Conservation (phyloP, 139 green algal genomes). For the Astrephomene gubernaculifera region DNA sequence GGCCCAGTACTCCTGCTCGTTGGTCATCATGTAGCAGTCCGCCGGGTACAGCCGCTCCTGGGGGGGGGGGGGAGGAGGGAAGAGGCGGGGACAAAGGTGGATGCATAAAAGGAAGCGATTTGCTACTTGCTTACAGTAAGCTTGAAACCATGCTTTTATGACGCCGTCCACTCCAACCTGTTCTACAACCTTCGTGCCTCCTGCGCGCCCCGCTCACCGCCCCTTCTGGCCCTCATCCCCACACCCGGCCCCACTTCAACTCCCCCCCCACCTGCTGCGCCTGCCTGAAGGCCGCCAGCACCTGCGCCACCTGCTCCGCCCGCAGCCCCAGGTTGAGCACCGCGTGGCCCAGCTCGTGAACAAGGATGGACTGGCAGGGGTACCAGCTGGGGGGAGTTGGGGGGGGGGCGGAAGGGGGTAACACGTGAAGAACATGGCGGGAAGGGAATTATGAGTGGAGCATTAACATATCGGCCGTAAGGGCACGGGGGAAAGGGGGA, state of each 20-base stretch:
- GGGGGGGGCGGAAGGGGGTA: neutral
- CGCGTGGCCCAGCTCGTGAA: slow-evolving; percentile 65
- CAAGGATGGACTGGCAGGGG: slow-evolving; percentile 60
- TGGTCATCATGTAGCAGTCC: slow-evolving; percentile 70
- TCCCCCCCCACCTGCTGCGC: slow-evolving; percentile 10
- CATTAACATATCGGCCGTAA: no score
- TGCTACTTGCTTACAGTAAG: no score
- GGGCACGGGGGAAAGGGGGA: no score
- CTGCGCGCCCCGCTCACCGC: neutral
- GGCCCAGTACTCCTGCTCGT: slow-evolving; percentile 79
- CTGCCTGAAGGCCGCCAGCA: slow-evolving; percentile 7
- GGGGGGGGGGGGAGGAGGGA: neutral
- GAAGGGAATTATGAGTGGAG: no score
- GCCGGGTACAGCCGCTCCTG: slow-evolving; percentile 36
- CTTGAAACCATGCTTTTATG: no score
- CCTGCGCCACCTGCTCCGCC: neutral
- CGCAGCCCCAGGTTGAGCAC: slow-evolving; percentile 64
- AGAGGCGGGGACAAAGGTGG: neutral
- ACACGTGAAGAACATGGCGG: no score
- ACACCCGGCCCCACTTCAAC: neutral
- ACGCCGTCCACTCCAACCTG: no score
- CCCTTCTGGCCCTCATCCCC: neutral
- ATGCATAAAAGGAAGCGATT: no score
- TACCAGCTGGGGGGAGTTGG: slow-evolving; percentile 37
- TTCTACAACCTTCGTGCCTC: no score